Evolutionary conservation across 2,329 filamentous ascomycete genomes (phyloP).

Genomic region (Aureobasidium sp.): DNA sequence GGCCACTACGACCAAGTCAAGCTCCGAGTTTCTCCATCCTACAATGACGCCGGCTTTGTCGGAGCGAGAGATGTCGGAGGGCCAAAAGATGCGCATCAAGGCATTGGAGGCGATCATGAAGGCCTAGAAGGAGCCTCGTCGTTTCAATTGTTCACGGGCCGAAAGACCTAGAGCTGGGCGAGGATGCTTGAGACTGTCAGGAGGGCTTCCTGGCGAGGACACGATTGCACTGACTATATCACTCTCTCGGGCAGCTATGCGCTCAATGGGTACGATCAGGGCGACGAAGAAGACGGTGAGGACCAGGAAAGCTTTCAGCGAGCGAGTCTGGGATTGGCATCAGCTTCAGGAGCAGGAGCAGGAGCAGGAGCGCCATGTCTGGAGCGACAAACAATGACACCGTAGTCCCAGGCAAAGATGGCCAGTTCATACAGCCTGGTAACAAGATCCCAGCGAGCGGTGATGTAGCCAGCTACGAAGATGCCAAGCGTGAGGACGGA

Average conservation of each 20-base stretch:
- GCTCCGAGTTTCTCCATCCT: conserved; percentile 87
- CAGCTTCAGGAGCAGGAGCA: background rate
- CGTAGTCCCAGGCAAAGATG: conserved; percentile 97
- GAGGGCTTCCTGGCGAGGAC: background rate
- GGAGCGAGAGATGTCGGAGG: conserved; percentile 71
- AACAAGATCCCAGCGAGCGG: conserved; percentile 96
- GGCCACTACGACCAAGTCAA: conserved; percentile 84
- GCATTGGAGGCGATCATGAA: conserved; percentile 62
- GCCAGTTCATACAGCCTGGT: conserved; percentile 94
- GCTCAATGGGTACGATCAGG: conserved; percentile 75
- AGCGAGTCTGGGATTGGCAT: conserved; percentile 58
- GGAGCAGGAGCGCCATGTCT: background rate
- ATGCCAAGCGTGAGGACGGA: conserved; percentile 92
- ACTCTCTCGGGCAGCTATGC: conserved; percentile 73
- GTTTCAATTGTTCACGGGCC: conserved; percentile 87
- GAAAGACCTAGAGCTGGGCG: conserved; percentile 76
- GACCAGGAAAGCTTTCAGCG: conserved; percentile 74
- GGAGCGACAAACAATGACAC: conserved; percentile 64
- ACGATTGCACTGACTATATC: conserved; percentile 56
- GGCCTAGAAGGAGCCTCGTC: conserved; percentile 81
- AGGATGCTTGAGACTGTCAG: conserved; percentile 59
- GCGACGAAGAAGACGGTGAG: conserved; percentile 79
- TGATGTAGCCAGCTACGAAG: conserved; percentile 99
- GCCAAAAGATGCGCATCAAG: conserved; percentile 98
- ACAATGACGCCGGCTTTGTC: conserved; percentile 77